Conservation (phyloP, 208 protist species). For the Crithidia thermophila region DNA sequence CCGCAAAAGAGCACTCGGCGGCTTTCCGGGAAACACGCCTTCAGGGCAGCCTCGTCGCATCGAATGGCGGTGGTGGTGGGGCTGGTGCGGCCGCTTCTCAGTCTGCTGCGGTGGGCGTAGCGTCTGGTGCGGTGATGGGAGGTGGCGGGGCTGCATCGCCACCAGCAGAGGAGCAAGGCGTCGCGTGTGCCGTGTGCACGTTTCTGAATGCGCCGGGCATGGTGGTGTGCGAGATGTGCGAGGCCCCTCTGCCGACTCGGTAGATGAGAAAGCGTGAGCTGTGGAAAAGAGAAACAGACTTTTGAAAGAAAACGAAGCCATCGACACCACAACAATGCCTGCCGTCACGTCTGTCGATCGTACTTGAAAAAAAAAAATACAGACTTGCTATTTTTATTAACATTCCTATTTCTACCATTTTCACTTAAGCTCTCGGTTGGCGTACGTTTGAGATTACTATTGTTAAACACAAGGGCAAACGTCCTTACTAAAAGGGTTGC, state of each 20-base stretch:
- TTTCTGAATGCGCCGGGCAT: constrained; percentile 73
- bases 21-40: constrained; percentile 55
- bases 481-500: too few relatives aligned
- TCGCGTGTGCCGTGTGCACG: constrained; percentile 73
- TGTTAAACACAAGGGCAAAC: too few relatives aligned
- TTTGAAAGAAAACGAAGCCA: neutral
- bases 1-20: constrained; percentile 23
- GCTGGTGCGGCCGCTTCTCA: neutral
- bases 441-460: too few relatives aligned
- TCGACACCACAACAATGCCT: too few relatives aligned
- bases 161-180: constrained; percentile 17
- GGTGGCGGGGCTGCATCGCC: neutral
- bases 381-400: too few relatives aligned
- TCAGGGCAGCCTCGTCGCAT: constrained; percentile 17
- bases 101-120: neutral
- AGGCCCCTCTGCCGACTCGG: constrained; percentile 45
- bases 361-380: too few relatives aligned
- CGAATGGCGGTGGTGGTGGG: neutral
- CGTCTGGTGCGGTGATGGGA: neutral
- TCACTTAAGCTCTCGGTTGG: too few relatives aligned
- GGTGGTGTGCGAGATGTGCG: constrained; percentile 84
- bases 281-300: too few relatives aligned
- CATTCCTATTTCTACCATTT: too few relatives aligned
- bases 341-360: too few relatives aligned
- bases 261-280: neutral